Conservation (phyloP, 1,139 yeast species). For the Hanseniaspora sp. region DNA sequence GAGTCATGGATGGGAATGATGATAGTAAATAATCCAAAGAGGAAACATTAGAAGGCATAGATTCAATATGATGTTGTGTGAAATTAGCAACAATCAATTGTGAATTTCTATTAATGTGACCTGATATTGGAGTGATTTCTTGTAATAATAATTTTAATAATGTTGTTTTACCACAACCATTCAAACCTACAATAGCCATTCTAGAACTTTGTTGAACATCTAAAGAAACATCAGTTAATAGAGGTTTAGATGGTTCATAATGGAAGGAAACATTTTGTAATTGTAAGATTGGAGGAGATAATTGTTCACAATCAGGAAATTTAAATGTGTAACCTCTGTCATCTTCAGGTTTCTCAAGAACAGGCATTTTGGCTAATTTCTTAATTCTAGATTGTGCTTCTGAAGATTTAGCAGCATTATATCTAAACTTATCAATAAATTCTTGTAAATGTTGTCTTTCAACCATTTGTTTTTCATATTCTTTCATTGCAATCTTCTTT, state of each 20-base stretch:
- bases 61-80: constrained; percentile 98
- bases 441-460: constrained; percentile 84
- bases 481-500: constrained; percentile 82
- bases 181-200: constrained; percentile 95
- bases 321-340: constrained; percentile 74
- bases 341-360: constrained; percentile 88
- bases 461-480: constrained; percentile 95
- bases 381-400: constrained; percentile 98
- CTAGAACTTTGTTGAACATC: constrained; percentile 91
- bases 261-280: constrained; percentile 81
- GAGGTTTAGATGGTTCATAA: constrained; percentile 51
- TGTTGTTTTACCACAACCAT: constrained; percentile 98
- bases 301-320: constrained; percentile 88
- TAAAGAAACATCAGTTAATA: constrained; percentile 65
- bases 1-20: constrained; percentile 84
- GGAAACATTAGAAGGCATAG: constrained; percentile 79
- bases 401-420: constrained; percentile 91
- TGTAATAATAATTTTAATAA: constrained; percentile 77
- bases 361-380: constrained; percentile 85
- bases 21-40: constrained; percentile 94
- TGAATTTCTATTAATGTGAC: constrained; percentile 68
- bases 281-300: constrained; percentile 90
- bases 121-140: constrained; percentile 56
- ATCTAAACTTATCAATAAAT: constrained; percentile 90
- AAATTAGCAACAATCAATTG: constrained; percentile 89